Evolutionary conservation across 169 alveolate genomes (phyloP), one percentile per base, ranked within the genome.

Genomic region (Plasmodium gonderi): DNA sequence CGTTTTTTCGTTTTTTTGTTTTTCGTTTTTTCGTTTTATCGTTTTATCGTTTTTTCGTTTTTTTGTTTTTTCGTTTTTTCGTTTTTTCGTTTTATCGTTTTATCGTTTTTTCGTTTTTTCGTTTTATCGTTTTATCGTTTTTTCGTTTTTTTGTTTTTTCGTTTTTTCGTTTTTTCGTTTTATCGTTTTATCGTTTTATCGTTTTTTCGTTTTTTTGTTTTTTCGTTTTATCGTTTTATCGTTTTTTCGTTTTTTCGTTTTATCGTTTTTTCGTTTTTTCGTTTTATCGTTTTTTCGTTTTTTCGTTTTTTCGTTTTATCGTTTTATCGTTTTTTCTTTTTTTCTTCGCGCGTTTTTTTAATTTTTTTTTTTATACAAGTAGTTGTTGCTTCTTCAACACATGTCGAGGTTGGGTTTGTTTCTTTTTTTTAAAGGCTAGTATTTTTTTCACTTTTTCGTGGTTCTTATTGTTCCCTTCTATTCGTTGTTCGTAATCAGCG

Each of bases 111-210:
- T 60, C 26, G 72, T 23, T 9, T 36, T 23, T 60, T n/a, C 72
- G 72, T 9, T 60, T 8, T 36, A 23, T 29, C 9, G 36, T 60
- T 60, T 6, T 12, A 12, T 60, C 11, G 40, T 33, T 3, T 79
- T 51, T n/a, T 79, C 40, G n/a, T 79, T 79, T 26, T 78, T 47
- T 29, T 12, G 17, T 79, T 45, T 47, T 79, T 31, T 51, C 23
- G 60, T 20, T 3, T 79, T 33, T 23, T 51, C 72, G 7, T 20
- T 23, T 79, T 79, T 49, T 51, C 17, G 68, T 38, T 23, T 8
- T 38, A 14, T 31, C 47, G 38, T 4, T n/a, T 29, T n/a, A 75
- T 6, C 9, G 20, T n/a, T n/a, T n/a, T n/a, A n/a, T n/a, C n/a
- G n/a, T n/a, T n/a, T n/a, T n/a, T n/a, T n/a, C n/a, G n/a, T n/a